Evolutionary conservation across 2,329 filamentous ascomycete genomes (phyloP), one percentile per base, ranked within the genome.

Genomic region (Colletotrichum tropicale): DNA sequence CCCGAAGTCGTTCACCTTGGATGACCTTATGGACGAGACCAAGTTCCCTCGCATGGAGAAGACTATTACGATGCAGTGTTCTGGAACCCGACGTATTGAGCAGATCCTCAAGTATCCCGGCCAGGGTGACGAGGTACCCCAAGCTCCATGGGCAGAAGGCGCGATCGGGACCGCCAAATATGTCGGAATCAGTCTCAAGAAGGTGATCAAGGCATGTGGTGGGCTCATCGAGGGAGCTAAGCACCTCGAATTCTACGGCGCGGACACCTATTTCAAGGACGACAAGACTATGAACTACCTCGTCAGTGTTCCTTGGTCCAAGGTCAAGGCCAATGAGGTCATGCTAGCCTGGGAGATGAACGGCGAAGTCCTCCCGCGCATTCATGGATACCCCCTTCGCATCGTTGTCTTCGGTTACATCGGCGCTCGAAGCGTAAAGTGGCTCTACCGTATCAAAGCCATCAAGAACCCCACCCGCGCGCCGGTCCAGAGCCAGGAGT

Each of bases 271-370:
- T 80, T 93, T 95, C 86, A 95, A 95, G 82, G 90, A 92, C 66
- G 87, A 89, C 18, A 84, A 93, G 60, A 87, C 89, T 0, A 90
- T 90, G 84, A 95, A 95, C 82, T 95, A 94, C 78, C 86, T 90
- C 24, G 92, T 94, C 64, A 91, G 88, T 16, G 91, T 94, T 0
- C 93, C 93, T 0, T 93, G 89, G 86, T 88, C 89, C 8, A 95
- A 95, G 82, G 92, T 94, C 62, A 93, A 92, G 78, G 84, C 87
- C 10, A 89, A 93, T 77, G 91, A 94, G 79, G 93, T 94, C 0
- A 85, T 94, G 66, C 86, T 94, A 0, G 91, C 90, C 0, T 94
- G 92, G 92, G 91, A 94, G 79, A 94, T 94, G 93, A 94, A 94
- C 77, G 92, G 90, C 7, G 85, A 93, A 76, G 87, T 87, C 0